Conservation (phyloP, 1,284 basidiomycete species). For the Earliella scabrosa region DNA sequence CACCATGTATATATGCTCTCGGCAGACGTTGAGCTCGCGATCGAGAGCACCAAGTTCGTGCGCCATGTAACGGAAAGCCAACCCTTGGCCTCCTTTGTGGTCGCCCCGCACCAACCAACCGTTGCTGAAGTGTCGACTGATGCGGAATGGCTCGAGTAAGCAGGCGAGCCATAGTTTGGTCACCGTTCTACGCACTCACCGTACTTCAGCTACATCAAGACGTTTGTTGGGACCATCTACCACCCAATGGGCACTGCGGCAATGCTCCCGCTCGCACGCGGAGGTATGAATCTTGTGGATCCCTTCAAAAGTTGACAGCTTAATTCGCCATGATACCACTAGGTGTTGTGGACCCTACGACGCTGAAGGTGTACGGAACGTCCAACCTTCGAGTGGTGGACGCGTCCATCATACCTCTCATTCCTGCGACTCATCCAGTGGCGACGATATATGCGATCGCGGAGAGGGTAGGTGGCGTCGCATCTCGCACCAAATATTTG, state of each 20-base stretch:
- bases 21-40: constrained; percentile 8
- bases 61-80: constrained; percentile 2
- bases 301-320: too few species aligned
- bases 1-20: too few species aligned
- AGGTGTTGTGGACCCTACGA: constrained; percentile 60
- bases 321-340: neutral
- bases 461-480: constrained; percentile 14
- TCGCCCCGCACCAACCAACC: constrained; percentile 1
- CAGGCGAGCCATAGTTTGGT: neutral
- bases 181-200: too few species aligned
- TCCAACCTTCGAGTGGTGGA: constrained; percentile 58
- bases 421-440: constrained; percentile 45
- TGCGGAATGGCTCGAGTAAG: constrained; percentile 5
- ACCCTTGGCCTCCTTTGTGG: constrained; percentile 3
- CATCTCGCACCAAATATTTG: neutral
- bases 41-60: constrained; percentile 9
- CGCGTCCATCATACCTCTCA: constrained; percentile 53
- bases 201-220: neutral
- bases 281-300: neutral
- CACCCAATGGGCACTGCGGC: constrained; percentile 13
- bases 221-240: constrained; percentile 1
- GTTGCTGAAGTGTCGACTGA: constrained; percentile 2
- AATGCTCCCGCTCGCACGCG: constrained; percentile 8
- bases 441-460: constrained; percentile 23
- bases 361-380: constrained; percentile 62